phyloP scores from a whole-genome alignment of 192 early-diverging fungal genomes.

The Coemansia furcata region DNA sequence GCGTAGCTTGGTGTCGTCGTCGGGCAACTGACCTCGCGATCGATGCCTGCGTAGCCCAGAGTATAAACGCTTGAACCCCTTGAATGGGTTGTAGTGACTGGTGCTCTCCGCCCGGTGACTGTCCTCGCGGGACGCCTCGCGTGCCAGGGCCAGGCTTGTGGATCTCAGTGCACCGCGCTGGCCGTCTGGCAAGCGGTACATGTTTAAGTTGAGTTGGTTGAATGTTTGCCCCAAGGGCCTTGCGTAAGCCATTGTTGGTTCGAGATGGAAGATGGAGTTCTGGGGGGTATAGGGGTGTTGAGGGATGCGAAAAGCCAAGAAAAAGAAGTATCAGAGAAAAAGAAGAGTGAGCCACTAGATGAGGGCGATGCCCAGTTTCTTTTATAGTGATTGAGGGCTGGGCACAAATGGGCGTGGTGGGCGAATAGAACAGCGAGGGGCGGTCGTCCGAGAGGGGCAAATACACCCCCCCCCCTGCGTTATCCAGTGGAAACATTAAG shows the following conservation, averaged over 20 bases:
- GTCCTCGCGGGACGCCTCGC: constrained; percentile 38
- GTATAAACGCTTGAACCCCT: constrained; percentile 51
- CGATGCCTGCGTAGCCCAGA: constrained; percentile 37
- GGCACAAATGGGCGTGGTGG: background rate
- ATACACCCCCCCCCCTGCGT: background rate
- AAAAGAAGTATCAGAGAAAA: background rate
- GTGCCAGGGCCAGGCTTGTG: constrained; percentile 45
- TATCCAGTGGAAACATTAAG: background rate
- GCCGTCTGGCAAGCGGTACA: constrained; percentile 52
- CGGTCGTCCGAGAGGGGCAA: background rate
- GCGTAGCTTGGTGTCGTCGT: constrained; percentile 29
- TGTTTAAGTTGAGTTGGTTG: constrained; percentile 52
- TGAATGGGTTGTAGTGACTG: constrained; percentile 42
- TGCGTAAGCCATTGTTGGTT: constrained; percentile 37
- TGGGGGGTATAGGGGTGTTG: background rate
- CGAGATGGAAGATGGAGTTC: background rate
- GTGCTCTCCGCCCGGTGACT: constrained; percentile 11
- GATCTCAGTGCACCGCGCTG: constrained; percentile 49
- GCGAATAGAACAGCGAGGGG: background rate
- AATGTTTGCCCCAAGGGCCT: constrained; percentile 53
- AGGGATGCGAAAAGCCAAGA: background rate
- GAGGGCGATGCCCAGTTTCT: background rate
- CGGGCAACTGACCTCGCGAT: constrained; percentile 11
- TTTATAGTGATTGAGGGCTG: background rate
- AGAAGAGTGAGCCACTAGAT: background rate